Evolutionary conservation across 345 rosid genomes (phyloP), one percentile per base, ranked within the genome.

Genomic region (Syzygium oleosum): DNA sequence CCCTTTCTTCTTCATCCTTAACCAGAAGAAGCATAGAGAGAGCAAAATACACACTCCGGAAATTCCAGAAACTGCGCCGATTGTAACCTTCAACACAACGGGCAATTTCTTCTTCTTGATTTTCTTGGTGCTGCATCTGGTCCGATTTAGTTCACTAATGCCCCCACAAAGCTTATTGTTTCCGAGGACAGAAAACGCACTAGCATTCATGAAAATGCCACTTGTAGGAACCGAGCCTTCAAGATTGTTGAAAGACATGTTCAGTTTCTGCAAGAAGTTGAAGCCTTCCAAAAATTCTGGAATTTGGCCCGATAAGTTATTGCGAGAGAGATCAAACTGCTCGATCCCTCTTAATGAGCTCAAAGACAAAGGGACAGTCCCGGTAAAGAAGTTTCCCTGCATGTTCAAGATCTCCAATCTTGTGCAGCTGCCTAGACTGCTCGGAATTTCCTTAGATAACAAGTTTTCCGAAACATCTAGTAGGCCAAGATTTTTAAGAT

Each of bases 161-260:
- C 84, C 84, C 4, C 84, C 88, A n/a, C 88, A 68, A 52, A 86
- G 84, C 9, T 86, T 51, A 14, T 86, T 31, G 55, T 86, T 86
- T 68, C 63, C 84, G 7, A 27, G 46, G 16, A 86, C 25, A 2
- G 88, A 86, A 23, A 52, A 27, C 17, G 29, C 59, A 7, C 84
- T 68, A 2, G 51, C 51, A 68, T 86, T 86, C 27, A 46, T 63
- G 84, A 86, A 86, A 16, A 86, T 56, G 27, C 87, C 87, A 31
- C 27, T n/a, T 7, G 12, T 73, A 4, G 84, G 88, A 19, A 86
- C 46, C 17, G 52, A 23, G 25, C 88, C 88, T 19, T 68, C 84
- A 73, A 78, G 43, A 11, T 63, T 53, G 58, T 86, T 86, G 84
- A 8, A 86, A 12, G 88, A 51, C 10, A 86, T 29, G 17, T 54